Conservation (phyloP, 805 yeast genomes). For the Tetrapisispora phaffii region DNA sequence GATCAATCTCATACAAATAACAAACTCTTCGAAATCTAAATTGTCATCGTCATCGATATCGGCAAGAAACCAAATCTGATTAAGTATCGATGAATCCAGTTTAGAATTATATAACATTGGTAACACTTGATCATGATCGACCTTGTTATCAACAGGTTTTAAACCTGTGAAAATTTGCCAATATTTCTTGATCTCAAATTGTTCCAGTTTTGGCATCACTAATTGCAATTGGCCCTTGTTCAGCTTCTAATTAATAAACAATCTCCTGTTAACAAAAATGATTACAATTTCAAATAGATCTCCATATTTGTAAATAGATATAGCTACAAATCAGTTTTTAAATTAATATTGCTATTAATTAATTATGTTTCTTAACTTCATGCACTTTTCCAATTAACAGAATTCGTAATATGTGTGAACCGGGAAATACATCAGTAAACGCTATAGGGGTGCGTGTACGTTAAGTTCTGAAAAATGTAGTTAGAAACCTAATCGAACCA, state of each 20-base stretch:
- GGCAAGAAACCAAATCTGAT: conserved; percentile 80
- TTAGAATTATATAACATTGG: conserved; percentile 85
- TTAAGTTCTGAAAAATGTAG: too few species aligned
- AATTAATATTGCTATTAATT: too few species aligned
- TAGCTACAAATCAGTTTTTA: too few species aligned
- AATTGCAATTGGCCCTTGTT: background rate
- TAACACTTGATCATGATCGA: conserved; percentile 76
- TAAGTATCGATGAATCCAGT: conserved; percentile 64
- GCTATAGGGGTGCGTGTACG: too few species aligned
- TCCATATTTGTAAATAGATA: too few species aligned
- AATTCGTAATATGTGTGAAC: too few species aligned
- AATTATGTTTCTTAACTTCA: too few species aligned
- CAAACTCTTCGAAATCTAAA: conserved; percentile 94
- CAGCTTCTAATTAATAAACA: background rate
- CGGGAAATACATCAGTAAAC: too few species aligned
- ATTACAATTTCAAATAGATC: too few species aligned
- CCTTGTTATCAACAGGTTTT: conserved; percentile 67
- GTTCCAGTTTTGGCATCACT: conserved; percentile 61
- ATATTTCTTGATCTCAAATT: conserved; percentile 92
- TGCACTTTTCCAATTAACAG: too few species aligned
- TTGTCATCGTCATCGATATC: conserved; percentile 90
- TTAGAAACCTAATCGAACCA: too few species aligned
- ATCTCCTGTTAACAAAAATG: background rate
- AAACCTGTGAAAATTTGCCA: conserved; percentile 96
- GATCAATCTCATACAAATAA: conserved; percentile 91